phyloP scores from a whole-genome alignment of 2,329 filamentous ascomycete genomes.

The Colletotrichum orchidophilum region DNA sequence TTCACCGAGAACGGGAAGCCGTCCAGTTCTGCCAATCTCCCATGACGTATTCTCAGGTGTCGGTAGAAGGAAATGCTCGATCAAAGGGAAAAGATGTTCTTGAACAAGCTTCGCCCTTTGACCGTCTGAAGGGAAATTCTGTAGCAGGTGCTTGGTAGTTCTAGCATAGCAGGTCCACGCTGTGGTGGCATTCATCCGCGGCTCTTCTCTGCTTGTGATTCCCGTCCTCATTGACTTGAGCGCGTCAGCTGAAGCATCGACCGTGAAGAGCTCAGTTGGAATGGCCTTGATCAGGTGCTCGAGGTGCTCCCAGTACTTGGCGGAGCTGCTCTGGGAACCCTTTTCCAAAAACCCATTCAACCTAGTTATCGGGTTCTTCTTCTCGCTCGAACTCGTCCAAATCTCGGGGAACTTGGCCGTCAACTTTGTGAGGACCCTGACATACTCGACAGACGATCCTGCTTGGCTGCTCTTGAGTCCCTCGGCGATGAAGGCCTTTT shows the following conservation, averaged over 20 bases:
- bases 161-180: conserved; percentile 83
- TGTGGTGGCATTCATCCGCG: conserved; percentile 69
- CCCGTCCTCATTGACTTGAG: conserved; percentile 76
- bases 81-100: conserved; percentile 62
- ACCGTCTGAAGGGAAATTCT: conserved; percentile 54
- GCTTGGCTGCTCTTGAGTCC: conserved; percentile 77
- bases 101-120: conserved; percentile 55
- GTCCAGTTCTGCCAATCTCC: conserved; percentile 39
- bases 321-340: conserved; percentile 82
- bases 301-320: conserved; percentile 78
- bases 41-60: conserved; percentile 49
- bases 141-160: conserved; percentile 64
- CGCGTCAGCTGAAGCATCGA: conserved; percentile 67
- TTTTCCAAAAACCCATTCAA: conserved; percentile 80
- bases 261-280: conserved; percentile 52
- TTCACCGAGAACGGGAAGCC: conserved; percentile 53
- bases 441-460: conserved; percentile 77
- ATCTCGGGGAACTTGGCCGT: conserved; percentile 72
- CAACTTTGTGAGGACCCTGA: conserved; percentile 72
- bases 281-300: conserved; percentile 70
- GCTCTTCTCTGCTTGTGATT: conserved; percentile 78
- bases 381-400: conserved; percentile 73
- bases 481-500: conserved; percentile 73
- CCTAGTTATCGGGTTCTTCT: conserved; percentile 63
- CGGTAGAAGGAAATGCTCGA: conserved; percentile 63